Percentiles rank a stretch among this genome's conserved stretches.
These are phyloP conservation scores for Conringia planisiliqua DNA, from an alignment of 345 rosid genomes.

Conservation along the genomic window DNA sequence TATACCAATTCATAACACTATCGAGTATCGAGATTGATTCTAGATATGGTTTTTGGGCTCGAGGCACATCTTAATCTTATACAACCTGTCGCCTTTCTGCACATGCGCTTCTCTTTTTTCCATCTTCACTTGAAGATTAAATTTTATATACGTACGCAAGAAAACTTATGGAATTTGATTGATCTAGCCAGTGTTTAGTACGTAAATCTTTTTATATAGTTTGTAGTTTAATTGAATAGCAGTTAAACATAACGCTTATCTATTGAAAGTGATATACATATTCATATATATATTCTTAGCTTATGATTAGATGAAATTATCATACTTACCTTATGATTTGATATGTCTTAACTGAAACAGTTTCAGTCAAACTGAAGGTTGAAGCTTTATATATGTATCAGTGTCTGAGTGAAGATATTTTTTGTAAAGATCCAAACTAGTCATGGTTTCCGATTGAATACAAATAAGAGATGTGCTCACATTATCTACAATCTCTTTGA, in stretches of 20 bases:
- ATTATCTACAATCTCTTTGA: background rate
- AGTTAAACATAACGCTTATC: background rate
- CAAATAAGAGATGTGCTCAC: background rate
- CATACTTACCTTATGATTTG: background rate
- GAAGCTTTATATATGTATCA: background rate
- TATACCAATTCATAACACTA: background rate
- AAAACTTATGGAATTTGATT: background rate
- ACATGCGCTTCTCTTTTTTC: slow-evolving; percentile 15
- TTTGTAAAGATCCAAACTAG: no score
- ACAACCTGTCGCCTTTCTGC: background rate
- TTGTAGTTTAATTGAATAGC: background rate
- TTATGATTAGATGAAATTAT: background rate
- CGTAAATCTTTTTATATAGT: background rate
- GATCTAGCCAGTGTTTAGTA: background rate
- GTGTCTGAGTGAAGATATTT: no score
- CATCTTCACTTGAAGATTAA: background rate
- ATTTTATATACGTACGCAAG: background rate
- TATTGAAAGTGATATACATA: background rate
- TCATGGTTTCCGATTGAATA: background rate
- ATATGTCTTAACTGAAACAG: background rate
- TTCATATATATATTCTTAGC: background rate
- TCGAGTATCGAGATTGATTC: slow-evolving; percentile 23
- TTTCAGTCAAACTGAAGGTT: no score
- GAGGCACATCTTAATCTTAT: slow-evolving; percentile 24
- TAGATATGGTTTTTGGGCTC: slow-evolving; percentile 30